Conservation (phyloP, 192 early-diverging fungal species). For the Linnemannia elongata region DNA sequence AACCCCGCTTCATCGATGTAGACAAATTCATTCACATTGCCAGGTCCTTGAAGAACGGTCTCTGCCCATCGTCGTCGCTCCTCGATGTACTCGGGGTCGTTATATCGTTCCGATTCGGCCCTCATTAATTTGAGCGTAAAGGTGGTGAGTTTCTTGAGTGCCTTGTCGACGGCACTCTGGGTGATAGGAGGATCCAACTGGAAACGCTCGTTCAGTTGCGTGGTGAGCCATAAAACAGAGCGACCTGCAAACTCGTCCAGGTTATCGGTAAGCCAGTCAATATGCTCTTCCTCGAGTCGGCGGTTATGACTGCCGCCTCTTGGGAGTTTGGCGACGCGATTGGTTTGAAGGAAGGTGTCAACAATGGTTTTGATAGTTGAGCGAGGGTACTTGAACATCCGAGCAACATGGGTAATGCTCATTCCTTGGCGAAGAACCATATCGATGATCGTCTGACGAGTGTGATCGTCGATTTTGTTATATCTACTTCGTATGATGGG, state of each 20-base stretch:
- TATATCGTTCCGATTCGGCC: constrained; percentile 12
- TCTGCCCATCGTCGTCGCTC: constrained; percentile 12
- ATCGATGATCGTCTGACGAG: background rate
- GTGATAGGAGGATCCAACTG: too few species aligned
- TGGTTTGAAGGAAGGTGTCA: background rate
- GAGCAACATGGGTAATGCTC: background rate
- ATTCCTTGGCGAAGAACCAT: background rate
- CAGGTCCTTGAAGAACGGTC: constrained; percentile 10
- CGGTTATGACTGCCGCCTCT: background rate
- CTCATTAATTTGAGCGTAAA: constrained; percentile 21
- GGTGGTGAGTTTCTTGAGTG: background rate
- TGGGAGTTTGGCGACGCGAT: background rate
- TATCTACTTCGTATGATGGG: background rate
- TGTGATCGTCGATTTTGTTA: background rate
- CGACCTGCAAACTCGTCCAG: too few species aligned
- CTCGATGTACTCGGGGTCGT: constrained; percentile 20
- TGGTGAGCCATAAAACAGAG: too few species aligned
- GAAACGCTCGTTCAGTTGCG: too few species aligned
- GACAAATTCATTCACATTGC: constrained; percentile 18
- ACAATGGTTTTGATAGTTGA: background rate
- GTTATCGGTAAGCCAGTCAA: too few species aligned
- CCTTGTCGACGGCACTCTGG: too few species aligned
- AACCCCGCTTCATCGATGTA: constrained; percentile 51
- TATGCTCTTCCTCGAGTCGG: too few species aligned
- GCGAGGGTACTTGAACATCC: background rate